Conservation (phyloP, 1,139 yeast genomes). For the Diutina catenulata region DNA sequence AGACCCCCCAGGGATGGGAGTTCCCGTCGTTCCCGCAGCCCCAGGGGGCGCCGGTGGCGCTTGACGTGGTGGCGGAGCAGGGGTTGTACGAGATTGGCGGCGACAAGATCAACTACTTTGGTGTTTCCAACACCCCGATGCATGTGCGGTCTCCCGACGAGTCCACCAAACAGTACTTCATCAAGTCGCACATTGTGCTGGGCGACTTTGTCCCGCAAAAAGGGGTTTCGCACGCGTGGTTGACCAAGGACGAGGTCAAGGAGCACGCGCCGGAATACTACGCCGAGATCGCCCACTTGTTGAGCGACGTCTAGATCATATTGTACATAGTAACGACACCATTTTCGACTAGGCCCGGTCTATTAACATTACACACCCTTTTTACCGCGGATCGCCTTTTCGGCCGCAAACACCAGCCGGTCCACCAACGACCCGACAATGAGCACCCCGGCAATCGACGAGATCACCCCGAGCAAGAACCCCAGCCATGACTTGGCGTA, state of each 20-base stretch:
- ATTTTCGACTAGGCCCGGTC: not conserved
- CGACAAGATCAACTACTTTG: conserved; percentile 67
- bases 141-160: conserved; percentile 38
- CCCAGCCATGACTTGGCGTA: conserved; percentile 77
- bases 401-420: conserved; percentile 82
- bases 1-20: conserved; percentile 45
- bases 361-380: conserved; percentile 42
- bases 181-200: conserved; percentile 85
- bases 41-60: conserved; percentile 29
- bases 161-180: conserved; percentile 45
- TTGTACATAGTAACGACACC: conserved; percentile 4
- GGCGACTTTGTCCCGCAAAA: conserved; percentile 55
- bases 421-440: conserved; percentile 88
- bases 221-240: conserved; percentile 53
- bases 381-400: conserved; percentile 64
- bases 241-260: conserved; percentile 68
- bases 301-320: conserved; percentile 27
- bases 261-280: conserved; percentile 47
- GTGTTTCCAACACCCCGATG: conserved; percentile 81
- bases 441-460: conserved; percentile 86
- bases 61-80: conserved; percentile 65
- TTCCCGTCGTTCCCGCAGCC: conserved; percentile 57
- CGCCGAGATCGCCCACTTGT: conserved; percentile 38
- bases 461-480: conserved; percentile 71
- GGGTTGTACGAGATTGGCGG: conserved; percentile 72